Evolutionary conservation across 495 filamentous ascomycete genomes (phyloP), one percentile per base, ranked within the genome.

Genomic region (Annulohypoxylon bovei): DNA sequence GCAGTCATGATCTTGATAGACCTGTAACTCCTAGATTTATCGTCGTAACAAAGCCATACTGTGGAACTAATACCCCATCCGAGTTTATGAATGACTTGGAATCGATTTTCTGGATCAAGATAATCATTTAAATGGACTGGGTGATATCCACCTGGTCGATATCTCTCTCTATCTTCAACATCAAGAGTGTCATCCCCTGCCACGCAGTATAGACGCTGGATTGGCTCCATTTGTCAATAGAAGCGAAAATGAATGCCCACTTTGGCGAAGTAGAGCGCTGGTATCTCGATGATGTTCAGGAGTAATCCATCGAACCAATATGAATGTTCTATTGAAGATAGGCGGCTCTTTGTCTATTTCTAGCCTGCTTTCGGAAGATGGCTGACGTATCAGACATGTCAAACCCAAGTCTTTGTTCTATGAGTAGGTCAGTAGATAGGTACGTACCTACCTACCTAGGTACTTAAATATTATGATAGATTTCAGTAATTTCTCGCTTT

Each of bases 41-140:
- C 46, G 44, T 89, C 84, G 1, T 67, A 77, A 28, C 83, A 84
- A 44, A 89, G 81, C 86, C 85, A 89, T 44, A 85, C 79, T 2
- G 84, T 88, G 11, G 79, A 84, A 62, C 79, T 85, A 6, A 79
- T 78, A 7, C 84, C 82, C 60, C 76, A 82, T 4, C 84, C 86
- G 14, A 88, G 78, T 44, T 88, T 89, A 69, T 86, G 82, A 2
- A 81, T 74, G 64, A 87, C 83, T 5, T 67, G 70, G 64, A 86
- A 88, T 23, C 77, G 74, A 0, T 72, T 28, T 32, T 65, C 75
- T 2, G 40, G 27, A 2, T 27, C 66, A 65, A 76, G 79, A 35
- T 70, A 39, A 28, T 87, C 82, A 0, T 79, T 81, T n/a, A 86
- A 67, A 60, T 82, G 77, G 9, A 86, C 67, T 9, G 85, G 86